Evolutionary conservation across 75 land plant species (phyloP), one percentile per base, ranked within the genome.

Genomic region (Gnetum montanum): DNA sequence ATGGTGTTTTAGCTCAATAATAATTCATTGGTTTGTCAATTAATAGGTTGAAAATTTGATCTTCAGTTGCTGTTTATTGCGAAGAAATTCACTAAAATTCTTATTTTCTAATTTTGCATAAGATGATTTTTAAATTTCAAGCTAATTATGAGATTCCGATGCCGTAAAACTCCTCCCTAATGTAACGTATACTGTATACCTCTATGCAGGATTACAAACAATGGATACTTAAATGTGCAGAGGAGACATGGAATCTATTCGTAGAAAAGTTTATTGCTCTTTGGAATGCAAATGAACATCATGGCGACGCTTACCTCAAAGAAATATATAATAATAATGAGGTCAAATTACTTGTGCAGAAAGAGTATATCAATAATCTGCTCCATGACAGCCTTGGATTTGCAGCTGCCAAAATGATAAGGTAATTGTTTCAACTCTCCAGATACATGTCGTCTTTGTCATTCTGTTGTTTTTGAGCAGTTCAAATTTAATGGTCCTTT

Each of bases 341-440:
- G 18, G 58, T 80, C 53, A 74, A 46, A 58, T 49, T 8, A 26
- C 72, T 80, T 28, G 72, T 60, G 20, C 87, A 86, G 62, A 56
- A 68, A 30, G 68, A 75, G 30, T 94, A 72, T 59, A 69, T 94
- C 74, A 62, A 70, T 34, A 83, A 85, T 30, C 57, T 94, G 58
- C 78, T 94, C 54, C 77, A 83, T 64, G 98, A 94, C 54, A 60
- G 72, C 16, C 96, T 94, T 50, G 98, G 98, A 35, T 94, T 79
- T 76, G 96, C 88, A 51, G 87, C 95, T 52, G 98, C 96, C 31
- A 94, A 94, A 68, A 94, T 94, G 98, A 94, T 94, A 59, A 82
- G 90, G 96, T 83, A 23, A 75, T 48, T 3, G 18, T 22, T 13
- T 29, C 54, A 52, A 36, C 38, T 36, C n/a, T n/a, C n/a, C n/a